Conservation (phyloP, 345 rosid genomes). For the Schrenkiella parvula region DNA sequence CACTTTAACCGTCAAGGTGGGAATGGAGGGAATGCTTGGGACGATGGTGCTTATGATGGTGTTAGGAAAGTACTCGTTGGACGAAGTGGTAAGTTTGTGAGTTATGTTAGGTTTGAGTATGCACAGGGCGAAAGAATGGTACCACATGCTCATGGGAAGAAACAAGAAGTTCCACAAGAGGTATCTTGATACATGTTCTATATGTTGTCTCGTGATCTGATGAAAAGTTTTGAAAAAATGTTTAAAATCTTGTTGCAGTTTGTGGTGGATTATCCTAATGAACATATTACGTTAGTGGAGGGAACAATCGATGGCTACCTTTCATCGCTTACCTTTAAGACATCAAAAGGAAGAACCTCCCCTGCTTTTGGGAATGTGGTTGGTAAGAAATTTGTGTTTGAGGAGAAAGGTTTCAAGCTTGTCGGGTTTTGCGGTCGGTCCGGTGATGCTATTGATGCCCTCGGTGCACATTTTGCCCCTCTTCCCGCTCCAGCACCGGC, state of each 20-base stretch:
- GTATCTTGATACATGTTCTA: background rate
- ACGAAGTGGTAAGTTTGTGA: background rate
- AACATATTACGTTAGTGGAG: slow-evolving; percentile 23
- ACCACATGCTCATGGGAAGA: slow-evolving; percentile 20
- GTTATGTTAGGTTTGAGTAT: slow-evolving; percentile 21
- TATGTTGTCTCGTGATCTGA: background rate
- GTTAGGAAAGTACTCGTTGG: slow-evolving; percentile 14
- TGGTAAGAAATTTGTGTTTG: slow-evolving; percentile 24
- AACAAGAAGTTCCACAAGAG: background rate
- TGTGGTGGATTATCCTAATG: slow-evolving; percentile 27
- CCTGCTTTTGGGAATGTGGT: slow-evolving; percentile 18
- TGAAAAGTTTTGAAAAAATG: background rate
- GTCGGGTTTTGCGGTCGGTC: slow-evolving; percentile 27
- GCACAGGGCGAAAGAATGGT: slow-evolving; percentile 1
- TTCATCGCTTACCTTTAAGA: slow-evolving; percentile 14
- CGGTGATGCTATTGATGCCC: slow-evolving; percentile 2
- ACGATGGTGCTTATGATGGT: slow-evolving; percentile 23
- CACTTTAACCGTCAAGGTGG: slow-evolving; percentile 16
- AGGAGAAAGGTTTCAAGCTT: slow-evolving; percentile 21
- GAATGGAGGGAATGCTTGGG: slow-evolving; percentile 13
- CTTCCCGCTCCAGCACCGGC: background rate
- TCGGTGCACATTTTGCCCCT: slow-evolving; percentile 20
- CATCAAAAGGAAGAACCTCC: slow-evolving; percentile 28
- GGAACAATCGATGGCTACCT: slow-evolving; percentile 23
- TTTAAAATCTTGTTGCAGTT: background rate